Conservation (phyloP, 1,284 basidiomycete genomes). For the Hortiboletus rubellus region DNA sequence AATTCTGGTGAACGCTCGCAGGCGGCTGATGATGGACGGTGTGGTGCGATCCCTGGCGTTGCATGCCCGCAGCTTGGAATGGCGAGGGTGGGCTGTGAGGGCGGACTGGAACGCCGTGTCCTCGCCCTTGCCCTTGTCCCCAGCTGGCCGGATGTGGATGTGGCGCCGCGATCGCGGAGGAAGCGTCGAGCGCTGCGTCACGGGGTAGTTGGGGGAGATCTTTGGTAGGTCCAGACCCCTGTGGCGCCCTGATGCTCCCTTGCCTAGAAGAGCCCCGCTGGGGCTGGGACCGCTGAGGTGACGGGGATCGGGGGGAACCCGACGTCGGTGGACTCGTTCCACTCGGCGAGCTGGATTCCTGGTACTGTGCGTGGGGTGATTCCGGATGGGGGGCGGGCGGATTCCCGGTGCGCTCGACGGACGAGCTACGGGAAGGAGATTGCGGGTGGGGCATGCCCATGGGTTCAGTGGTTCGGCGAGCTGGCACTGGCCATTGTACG, state of each 20-base stretch:
- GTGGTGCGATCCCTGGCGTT: conserved; percentile 22
- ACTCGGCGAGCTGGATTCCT: conserved; percentile 1
- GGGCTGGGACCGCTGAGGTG: conserved; percentile 18
- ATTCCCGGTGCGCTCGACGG: conserved; percentile 20
- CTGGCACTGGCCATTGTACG: conserved; percentile 26
- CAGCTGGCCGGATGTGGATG: conserved; percentile 12
- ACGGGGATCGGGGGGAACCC: conserved; percentile 15
- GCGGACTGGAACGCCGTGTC: conserved; percentile 1
- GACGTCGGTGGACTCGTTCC: conserved; percentile 12
- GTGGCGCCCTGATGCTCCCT: conserved; percentile 17
- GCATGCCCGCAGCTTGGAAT: conserved; percentile 14
- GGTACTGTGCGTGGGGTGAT: conserved; percentile 13
- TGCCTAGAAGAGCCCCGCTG: conserved; percentile 22
- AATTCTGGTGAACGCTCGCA: conserved; percentile 13
- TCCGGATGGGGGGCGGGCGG: conserved; percentile 12
- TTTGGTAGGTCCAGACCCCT: conserved; percentile 8
- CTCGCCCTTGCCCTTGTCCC: conserved; percentile 11
- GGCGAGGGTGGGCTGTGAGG: conserved; percentile 1
- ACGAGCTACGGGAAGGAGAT: conserved; percentile 25
- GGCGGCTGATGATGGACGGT: conserved; percentile 7
- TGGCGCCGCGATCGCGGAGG: conserved; percentile 15
- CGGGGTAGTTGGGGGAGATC: conserved; percentile 24
- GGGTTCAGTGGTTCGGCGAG: conserved; percentile 23
- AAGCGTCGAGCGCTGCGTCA: conserved; percentile 11
- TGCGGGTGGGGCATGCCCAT: conserved; percentile 1